phyloP scores from a whole-genome alignment of 2,329 filamentous ascomycete genomes.

The Geosmithia putterillii region DNA sequence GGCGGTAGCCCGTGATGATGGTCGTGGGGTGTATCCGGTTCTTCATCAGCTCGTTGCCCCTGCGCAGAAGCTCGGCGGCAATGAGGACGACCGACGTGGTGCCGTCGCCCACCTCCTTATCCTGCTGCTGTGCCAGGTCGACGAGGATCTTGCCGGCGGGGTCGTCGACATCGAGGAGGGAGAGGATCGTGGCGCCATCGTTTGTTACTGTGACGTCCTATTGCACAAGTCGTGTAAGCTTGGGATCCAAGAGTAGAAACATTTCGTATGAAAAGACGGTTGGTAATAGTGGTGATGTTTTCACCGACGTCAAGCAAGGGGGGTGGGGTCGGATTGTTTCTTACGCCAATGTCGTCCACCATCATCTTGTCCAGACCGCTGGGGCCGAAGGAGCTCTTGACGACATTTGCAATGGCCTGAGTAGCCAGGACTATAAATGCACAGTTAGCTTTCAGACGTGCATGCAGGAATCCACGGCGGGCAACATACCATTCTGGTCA shows the following conservation, averaged over 20 bases:
- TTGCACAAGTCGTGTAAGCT: neutral
- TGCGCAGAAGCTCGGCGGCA: slow-evolving; percentile 82
- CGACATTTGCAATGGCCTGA: slow-evolving; percentile 94
- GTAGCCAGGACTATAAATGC: slow-evolving; percentile 65
- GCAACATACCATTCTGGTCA: slow-evolving; percentile 74
- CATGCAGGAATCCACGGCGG: slow-evolving; percentile 2
- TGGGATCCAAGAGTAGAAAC: neutral
- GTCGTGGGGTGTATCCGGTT: slow-evolving; percentile 99
- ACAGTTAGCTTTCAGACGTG: neutral
- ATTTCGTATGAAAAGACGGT: neutral
- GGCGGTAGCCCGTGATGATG: slow-evolving; percentile 95
- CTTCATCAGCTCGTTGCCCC: slow-evolving; percentile 97
- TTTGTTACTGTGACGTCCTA: slow-evolving; percentile 98
- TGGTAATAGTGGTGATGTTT: slow-evolving; percentile 1
- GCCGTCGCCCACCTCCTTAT: slow-evolving; percentile 97
- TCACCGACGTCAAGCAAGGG: neutral
- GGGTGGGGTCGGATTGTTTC: slow-evolving; percentile 14
- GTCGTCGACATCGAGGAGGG: slow-evolving; percentile 91
- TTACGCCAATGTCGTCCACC: slow-evolving; percentile 96
- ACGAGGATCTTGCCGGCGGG: slow-evolving; percentile 97
- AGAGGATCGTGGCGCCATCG: slow-evolving; percentile 93
- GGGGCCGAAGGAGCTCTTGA: slow-evolving; percentile 96
- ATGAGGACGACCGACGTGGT: slow-evolving; percentile 97
- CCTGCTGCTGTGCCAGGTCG: slow-evolving; percentile 94
- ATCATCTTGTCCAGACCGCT: slow-evolving; percentile 99